Conservation (phyloP, 768 basidiomycete genomes). For the Panus rudis region DNA sequence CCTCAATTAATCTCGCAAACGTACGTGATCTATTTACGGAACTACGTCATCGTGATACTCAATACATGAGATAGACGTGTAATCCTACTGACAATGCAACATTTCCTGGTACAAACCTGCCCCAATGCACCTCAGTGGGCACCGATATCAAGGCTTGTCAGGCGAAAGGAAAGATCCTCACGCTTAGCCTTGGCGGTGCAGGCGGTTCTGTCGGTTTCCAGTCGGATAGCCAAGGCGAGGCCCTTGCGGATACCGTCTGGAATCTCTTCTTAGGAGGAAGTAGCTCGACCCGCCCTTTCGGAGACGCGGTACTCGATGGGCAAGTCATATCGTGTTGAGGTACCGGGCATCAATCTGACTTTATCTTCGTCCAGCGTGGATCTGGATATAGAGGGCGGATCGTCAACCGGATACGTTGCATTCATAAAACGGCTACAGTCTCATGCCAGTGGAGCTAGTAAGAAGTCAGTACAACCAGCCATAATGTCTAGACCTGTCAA, state of each 20-base stretch:
- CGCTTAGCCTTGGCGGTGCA: conserved; percentile 38
- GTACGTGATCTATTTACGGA: conserved; percentile 27
- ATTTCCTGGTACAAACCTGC: conserved; percentile 36
- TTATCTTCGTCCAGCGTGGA: conserved; percentile 22
- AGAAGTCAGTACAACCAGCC: conserved; percentile 21
- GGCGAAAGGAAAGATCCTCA: conserved; percentile 40
- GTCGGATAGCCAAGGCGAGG: conserved; percentile 29
- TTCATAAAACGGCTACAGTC: conserved; percentile 31
- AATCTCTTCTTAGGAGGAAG: conserved; percentile 42
- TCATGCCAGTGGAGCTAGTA: conserved; percentile 26
- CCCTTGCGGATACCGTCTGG: conserved; percentile 34
- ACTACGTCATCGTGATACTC: not conserved
- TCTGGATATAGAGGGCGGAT: conserved; percentile 32
- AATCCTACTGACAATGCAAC: conserved; percentile 32
- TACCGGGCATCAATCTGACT: not conserved
- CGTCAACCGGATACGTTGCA: conserved; percentile 25
- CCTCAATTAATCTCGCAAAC: conserved; percentile 64
- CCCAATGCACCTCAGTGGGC: conserved; percentile 32
- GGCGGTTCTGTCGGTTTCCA: conserved; percentile 34
- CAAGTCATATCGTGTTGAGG: conserved; percentile 13
- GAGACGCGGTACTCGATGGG: conserved; percentile 40
- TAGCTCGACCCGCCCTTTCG: conserved; percentile 37
- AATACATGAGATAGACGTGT: conserved; percentile 28
- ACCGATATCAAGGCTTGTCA: conserved; percentile 38
- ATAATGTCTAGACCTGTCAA: not conserved